Evolutionary conservation across 2,329 filamentous ascomycete species (phyloP).

Genomic region (Fusarium transvaalense): DNA sequence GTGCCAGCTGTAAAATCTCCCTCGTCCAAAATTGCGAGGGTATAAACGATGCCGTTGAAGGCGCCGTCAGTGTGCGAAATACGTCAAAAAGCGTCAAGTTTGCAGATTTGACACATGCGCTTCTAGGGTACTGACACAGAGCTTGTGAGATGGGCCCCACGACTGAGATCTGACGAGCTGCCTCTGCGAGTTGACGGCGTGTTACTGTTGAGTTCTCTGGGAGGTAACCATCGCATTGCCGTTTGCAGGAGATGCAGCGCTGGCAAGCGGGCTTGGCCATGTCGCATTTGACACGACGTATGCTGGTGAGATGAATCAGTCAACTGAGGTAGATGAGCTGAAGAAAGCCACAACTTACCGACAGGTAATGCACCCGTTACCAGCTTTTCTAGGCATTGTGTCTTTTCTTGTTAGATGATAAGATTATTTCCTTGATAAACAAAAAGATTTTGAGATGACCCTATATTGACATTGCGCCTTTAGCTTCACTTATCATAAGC

Average conservation of each 20-base stretch:
- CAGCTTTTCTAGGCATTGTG: constrained; percentile 43
- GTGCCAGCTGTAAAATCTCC: constrained; percentile 52
- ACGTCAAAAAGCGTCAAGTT: constrained; percentile 51
- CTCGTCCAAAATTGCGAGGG: constrained; percentile 52
- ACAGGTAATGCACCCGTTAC: constrained; percentile 46
- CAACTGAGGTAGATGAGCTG: accelerated
- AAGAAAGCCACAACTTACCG: constrained; percentile 29
- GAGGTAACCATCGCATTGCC: constrained; percentile 54
- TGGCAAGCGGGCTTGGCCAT: constrained; percentile 50
- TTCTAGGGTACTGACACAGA: constrained; percentile 37
- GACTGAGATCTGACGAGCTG: constrained; percentile 47
- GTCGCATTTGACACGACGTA: constrained; percentile 56
- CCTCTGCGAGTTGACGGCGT: constrained; percentile 50
- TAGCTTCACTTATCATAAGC: constrained; percentile 5
- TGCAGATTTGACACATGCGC: constrained; percentile 1
- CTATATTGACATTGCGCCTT: background rate
- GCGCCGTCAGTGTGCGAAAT: constrained; percentile 51
- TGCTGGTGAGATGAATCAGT: constrained; percentile 36
- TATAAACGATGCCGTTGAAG: constrained; percentile 47
- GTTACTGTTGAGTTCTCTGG: constrained; percentile 43
- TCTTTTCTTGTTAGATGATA: background rate
- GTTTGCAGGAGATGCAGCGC: constrained; percentile 45
- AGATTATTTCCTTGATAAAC: background rate
- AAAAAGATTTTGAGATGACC: background rate
- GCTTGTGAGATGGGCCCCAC: constrained; percentile 50